phyloP scores from a whole-genome alignment of 805 yeast genomes.

The Saccharomyces cerevisiae region DNA sequence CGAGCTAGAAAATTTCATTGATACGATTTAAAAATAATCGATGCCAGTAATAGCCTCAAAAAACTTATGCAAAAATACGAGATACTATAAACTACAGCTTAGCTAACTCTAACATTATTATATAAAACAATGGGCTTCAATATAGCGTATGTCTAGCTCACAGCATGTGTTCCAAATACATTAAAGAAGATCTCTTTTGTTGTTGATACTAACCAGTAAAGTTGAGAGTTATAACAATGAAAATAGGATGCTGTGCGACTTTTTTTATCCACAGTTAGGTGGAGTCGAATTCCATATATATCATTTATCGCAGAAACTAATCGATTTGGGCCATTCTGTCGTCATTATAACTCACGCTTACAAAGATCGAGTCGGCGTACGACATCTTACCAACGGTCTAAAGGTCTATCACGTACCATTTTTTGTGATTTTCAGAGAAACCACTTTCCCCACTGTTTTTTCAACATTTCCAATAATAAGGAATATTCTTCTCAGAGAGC shows the following conservation, averaged over 20 bases:
- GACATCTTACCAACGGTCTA: slow-evolving; percentile 80
- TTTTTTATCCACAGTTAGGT: slow-evolving; percentile 97
- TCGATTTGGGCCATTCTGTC: slow-evolving; percentile 76
- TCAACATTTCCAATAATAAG: slow-evolving; percentile 79
- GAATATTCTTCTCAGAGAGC: slow-evolving; percentile 77
- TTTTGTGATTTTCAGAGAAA: slow-evolving; percentile 68
- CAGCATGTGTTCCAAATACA: neutral
- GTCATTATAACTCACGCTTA: slow-evolving; percentile 84
- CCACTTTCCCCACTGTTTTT: slow-evolving; percentile 84
- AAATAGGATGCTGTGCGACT: slow-evolving; percentile 82
- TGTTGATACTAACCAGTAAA: neutral
- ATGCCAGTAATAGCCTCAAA: neutral
- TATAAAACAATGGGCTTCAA: neutral
- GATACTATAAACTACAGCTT: neutral
- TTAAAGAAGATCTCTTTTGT: neutral
- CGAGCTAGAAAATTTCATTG: neutral
- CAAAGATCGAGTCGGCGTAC: slow-evolving; percentile 70
- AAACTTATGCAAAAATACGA: neutral
- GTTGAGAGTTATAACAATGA: slow-evolving; percentile 5
- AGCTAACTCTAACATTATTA: neutral
- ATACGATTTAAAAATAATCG: neutral
- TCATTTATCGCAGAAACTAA: slow-evolving; percentile 78
- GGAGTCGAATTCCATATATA: slow-evolving; percentile 95
- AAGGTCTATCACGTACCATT: slow-evolving; percentile 89
- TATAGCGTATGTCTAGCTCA: slow-evolving; percentile 3